A percentile compares a stretch with the other conserved stretches of the same genome.
Conservation (phyloP, 257 asterid genomes). For the Echites panduratus region DNA sequence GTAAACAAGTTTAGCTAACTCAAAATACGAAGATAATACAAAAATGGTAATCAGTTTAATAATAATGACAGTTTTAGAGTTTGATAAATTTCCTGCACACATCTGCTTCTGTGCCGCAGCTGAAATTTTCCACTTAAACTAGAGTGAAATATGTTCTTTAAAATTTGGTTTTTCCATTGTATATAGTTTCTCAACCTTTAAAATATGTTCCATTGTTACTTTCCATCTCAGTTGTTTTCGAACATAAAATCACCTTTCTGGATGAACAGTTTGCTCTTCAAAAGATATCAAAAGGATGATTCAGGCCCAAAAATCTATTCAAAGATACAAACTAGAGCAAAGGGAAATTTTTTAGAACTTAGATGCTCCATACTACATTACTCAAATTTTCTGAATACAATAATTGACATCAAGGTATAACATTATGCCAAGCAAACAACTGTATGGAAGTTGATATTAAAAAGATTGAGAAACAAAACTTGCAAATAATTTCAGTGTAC, state of each 20-base stretch:
- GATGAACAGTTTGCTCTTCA: not conserved
- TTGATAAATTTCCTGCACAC: not conserved
- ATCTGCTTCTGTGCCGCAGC: not conserved
- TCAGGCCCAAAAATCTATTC: not conserved
- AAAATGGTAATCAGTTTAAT: not conserved
- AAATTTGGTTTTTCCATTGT: not conserved
- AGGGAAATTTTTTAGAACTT: too few relatives aligned
- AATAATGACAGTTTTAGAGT: not conserved
- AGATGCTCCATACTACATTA: not conserved
- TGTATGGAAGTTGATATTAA: not conserved
- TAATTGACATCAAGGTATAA: not conserved
- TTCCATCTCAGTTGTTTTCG: not conserved
- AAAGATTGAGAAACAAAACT: not conserved
- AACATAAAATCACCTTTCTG: not conserved
- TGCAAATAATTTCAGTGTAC: not conserved
- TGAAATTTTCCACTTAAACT: not conserved
- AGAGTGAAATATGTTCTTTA: not conserved
- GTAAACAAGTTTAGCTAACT: not conserved
- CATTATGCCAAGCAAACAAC: not conserved
- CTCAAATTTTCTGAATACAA: not conserved
- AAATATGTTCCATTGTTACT: too few relatives aligned
- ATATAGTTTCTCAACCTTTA: not conserved
- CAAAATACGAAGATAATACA: not conserved
- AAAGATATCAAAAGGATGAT: not conserved
- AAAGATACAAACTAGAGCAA: too few relatives aligned